phyloP scores from a whole-genome alignment of 371 early-diverging fungal genomes.

The Choanephora cucurbitarum region DNA sequence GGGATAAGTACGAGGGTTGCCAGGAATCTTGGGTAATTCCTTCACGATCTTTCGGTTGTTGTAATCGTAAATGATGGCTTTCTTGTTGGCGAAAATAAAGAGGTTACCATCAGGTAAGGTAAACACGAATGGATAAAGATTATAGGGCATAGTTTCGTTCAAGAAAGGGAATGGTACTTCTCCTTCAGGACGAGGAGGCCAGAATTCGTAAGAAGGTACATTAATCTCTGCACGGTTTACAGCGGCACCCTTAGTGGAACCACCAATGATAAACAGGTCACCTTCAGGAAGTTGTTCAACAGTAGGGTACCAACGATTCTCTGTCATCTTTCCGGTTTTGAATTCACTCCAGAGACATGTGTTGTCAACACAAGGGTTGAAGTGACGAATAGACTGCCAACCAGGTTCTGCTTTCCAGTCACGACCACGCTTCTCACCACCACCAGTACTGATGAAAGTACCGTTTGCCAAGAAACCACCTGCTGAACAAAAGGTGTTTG shows the following conservation, averaged over 20 bases:
- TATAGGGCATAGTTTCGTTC: conserved; percentile 63
- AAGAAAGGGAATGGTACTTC: conserved; percentile 48
- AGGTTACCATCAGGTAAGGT: conserved; percentile 55
- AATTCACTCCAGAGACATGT: conserved; percentile 51
- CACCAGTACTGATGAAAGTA: conserved; percentile 63
- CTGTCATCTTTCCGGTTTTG: conserved; percentile 38
- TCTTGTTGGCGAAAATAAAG: conserved; percentile 59
- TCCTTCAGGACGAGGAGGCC: conserved; percentile 44
- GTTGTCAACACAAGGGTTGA: conserved; percentile 47
- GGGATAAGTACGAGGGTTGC: conserved; percentile 64
- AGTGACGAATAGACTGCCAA: conserved; percentile 59
- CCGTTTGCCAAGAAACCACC: conserved; percentile 63
- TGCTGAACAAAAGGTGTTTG: conserved; percentile 69
- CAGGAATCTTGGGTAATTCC: conserved; percentile 57
- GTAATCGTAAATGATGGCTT: conserved; percentile 56
- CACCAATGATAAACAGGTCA: conserved; percentile 60
- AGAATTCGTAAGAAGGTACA: conserved; percentile 51
- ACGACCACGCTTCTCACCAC: conserved; percentile 52
- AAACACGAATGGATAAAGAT: conserved; percentile 61
- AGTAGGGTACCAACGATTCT: conserved; percentile 71
- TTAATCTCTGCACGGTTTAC: conserved; percentile 57
- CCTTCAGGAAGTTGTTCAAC: conserved; percentile 62
- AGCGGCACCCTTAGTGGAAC: conserved; percentile 53
- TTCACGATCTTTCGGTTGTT: conserved; percentile 53
- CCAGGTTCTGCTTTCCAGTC: conserved; percentile 54